Base-by-base conservation (phyloP, 2,329 filamentous ascomycete genomes). In the Fusarium denticulatum region DNA sequence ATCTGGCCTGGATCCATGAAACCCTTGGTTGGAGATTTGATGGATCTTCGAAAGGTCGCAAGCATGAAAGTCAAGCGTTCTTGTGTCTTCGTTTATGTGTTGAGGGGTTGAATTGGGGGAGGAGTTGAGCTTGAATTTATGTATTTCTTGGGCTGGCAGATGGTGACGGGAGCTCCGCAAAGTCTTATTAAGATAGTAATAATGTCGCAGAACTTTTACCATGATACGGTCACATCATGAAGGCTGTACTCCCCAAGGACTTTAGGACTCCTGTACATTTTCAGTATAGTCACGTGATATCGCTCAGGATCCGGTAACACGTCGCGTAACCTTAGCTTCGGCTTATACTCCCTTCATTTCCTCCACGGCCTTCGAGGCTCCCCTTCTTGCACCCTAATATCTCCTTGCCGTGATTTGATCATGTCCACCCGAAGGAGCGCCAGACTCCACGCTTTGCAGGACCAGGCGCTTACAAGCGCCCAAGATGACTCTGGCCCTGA, bases 401-500 rank as follows among this genome's bases (percentile, higher is more conserved):
- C 32, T 22, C 20, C 3, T 37, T 18, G 2, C 24, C 34, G 10
- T 12, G 12, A 16, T 18, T 5, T 22, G 5, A 64, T 30, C 15
- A 72, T 74, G 72, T 13, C 67, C 8, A 34, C 32, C 1, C 46
- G 71, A 13, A 74, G 67, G 55, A 76, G 73, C 32, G 52, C 71
- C 26, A 69, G 73, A 20, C 39, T 76, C 7, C 42, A 36, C 15
- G 43, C 20, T 22, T 59, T 56, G 34, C 36, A 42, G 6, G 20
- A 22, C 24, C 52, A 9, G 20, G 47, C 14, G 24, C 46, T 60
- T 7, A 26, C 28, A 24, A 16, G 30, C 9, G 20, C 5, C 42
- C 45, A 52, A 20, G n/a, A 37, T 40, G 47, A 46, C 13, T 6
- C 24, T 4, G 3, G 26, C 18, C 32, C 26, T 12, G 10, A 47